Conservation (phyloP, 2,329 filamentous ascomycete species). For the Sordariomycetes sp. region DNA sequence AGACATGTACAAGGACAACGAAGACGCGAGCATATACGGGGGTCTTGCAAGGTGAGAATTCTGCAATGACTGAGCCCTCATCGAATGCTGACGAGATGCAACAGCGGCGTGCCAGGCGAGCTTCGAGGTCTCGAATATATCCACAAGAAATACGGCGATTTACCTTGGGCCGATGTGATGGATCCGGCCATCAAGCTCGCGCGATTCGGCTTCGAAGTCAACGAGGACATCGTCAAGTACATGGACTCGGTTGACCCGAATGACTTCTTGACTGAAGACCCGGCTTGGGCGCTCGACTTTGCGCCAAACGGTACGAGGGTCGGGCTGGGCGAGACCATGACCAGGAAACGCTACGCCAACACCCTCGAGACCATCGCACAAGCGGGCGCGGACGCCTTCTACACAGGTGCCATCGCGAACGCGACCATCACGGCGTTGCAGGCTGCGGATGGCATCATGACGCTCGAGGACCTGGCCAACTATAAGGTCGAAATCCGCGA, state of each 20-base stretch:
- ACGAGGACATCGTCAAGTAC: constrained; percentile 60
- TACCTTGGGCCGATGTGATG: constrained; percentile 60
- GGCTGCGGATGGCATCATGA: constrained; percentile 66
- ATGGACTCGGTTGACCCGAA: constrained; percentile 45
- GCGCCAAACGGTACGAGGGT: constrained; percentile 63
- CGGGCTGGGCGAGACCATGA: constrained; percentile 63
- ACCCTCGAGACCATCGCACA: constrained; percentile 63
- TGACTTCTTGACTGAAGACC: constrained; percentile 60
- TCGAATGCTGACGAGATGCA: not conserved
- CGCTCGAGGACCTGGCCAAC: constrained; percentile 58
- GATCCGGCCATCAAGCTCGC: constrained; percentile 64
- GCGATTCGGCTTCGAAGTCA: constrained; percentile 62
- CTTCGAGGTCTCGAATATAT: constrained; percentile 66
- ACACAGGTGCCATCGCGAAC: constrained; percentile 59
- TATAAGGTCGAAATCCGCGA: constrained; percentile 60
- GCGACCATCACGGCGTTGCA: constrained; percentile 59
- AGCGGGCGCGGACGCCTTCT: constrained; percentile 59
- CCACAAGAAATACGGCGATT: constrained; percentile 55
- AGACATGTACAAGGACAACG: constrained; percentile 72
- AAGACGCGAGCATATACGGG: constrained; percentile 52
- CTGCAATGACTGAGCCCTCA: not conserved
- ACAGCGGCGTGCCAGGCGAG: constrained; percentile 58
- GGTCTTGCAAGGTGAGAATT: constrained; percentile 54
- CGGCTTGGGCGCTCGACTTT: constrained; percentile 76
- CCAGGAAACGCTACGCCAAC: constrained; percentile 63